phyloP scores from a whole-genome alignment of 805 yeast genomes.

The Candida ficus region DNA sequence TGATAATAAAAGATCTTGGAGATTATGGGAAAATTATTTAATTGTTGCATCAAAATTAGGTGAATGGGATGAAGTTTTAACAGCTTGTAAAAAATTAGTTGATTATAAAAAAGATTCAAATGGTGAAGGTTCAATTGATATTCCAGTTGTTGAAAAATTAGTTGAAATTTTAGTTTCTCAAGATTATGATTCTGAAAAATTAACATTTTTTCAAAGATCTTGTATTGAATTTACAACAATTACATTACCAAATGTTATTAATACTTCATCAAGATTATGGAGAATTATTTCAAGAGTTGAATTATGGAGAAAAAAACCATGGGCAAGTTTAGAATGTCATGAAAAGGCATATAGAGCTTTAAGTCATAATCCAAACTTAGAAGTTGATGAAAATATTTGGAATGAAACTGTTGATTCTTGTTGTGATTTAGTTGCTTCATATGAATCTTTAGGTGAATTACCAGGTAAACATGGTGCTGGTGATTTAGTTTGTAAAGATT shows the following conservation, averaged over 20 bases:
- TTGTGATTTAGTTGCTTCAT: constrained; percentile 75
- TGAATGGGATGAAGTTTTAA: constrained; percentile 86
- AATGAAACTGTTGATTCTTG: constrained; percentile 75
- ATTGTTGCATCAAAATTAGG: constrained; percentile 73
- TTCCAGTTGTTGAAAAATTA: constrained; percentile 69
- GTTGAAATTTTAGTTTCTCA: constrained; percentile 56
- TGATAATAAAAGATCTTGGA: constrained; percentile 70
- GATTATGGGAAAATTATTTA: constrained; percentile 84
- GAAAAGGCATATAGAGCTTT: constrained; percentile 83
- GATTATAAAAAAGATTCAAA: constrained; percentile 48
- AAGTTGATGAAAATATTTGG: constrained; percentile 60
- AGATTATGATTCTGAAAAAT: constrained; percentile 34
- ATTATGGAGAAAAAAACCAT: constrained; percentile 80
- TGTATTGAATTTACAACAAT: constrained; percentile 71
- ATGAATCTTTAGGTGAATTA: constrained; percentile 79
- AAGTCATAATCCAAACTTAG: constrained; percentile 58
- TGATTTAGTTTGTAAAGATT: constrained; percentile 83
- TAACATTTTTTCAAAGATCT: constrained; percentile 59
- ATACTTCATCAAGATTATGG: constrained; percentile 64
- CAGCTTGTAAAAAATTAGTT: constrained; percentile 64
- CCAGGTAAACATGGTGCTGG: constrained; percentile 78
- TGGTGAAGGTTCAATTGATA: constrained; percentile 65
- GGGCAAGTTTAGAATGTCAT: constrained; percentile 80
- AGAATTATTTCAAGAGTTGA: constrained; percentile 80
- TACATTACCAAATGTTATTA: constrained; percentile 62